Evolutionary conservation across 768 basidiomycete genomes (phyloP).

Genomic region (Cystobasidium tubakii): DNA sequence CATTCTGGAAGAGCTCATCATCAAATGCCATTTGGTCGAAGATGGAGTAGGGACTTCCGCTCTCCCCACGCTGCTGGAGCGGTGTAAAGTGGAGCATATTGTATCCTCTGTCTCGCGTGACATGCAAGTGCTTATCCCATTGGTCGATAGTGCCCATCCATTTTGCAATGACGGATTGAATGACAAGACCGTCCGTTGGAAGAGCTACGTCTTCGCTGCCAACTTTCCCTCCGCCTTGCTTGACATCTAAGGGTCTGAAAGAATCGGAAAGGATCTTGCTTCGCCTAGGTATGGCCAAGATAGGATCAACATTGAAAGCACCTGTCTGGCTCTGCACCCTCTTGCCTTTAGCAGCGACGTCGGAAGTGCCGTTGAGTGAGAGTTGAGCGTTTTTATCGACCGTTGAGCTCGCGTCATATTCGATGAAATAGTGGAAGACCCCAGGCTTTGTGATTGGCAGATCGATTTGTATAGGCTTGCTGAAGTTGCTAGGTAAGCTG

Average conservation of each 20-base stretch:
- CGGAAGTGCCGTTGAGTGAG: constrained; percentile 10
- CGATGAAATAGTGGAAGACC: constrained; percentile 90
- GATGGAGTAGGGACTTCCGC: constrained; percentile 89
- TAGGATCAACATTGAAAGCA: constrained; percentile 35
- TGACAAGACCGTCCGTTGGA: constrained; percentile 77
- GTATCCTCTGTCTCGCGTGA: constrained; percentile 83
- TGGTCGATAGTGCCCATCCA: constrained; percentile 85
- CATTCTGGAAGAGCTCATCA: constrained; percentile 58
- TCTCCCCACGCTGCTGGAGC: constrained; percentile 80
- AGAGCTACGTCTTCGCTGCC: constrained; percentile 55
- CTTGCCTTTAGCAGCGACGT: constrained; percentile 55
- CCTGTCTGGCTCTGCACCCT: constrained; percentile 73
- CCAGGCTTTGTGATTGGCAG: constrained; percentile 94
- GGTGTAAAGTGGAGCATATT: constrained; percentile 98
- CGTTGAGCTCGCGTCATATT: constrained; percentile 57
- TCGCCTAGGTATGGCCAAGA: constrained; percentile 67
- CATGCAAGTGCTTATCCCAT: constrained; percentile 74
- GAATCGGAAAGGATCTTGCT: constrained; percentile 62
- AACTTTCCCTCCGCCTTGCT: constrained; percentile 29
- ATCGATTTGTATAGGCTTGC: constrained; percentile 86
- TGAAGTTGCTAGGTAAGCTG: constrained; percentile 78
- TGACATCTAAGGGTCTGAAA: constrained; percentile 52
- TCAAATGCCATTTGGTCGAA: constrained; percentile 79
- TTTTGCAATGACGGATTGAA: constrained; percentile 87
- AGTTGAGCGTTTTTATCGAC: constrained; percentile 15